Conservation (phyloP, 2,329 filamentous ascomycete species). For the Trichoderma oligosporum region DNA sequence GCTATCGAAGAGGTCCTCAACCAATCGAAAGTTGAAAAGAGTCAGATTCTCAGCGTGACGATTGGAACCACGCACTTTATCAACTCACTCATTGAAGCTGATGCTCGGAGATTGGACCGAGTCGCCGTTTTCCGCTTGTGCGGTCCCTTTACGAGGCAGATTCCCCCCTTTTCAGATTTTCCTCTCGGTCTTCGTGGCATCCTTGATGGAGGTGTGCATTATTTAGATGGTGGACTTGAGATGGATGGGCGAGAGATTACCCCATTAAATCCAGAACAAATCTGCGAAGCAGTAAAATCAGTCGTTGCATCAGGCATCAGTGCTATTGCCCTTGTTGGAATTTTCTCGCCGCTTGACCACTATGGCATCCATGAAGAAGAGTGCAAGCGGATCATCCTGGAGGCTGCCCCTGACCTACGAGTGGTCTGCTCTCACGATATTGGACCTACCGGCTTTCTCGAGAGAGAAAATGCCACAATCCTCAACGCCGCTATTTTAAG, state of each 20-base stretch:
- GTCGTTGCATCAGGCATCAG: slow-evolving; percentile 37
- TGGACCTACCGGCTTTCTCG: slow-evolving; percentile 42
- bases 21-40: slow-evolving; percentile 36
- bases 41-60: slow-evolving; percentile 43
- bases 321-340: slow-evolving; percentile 41
- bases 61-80: slow-evolving; percentile 51
- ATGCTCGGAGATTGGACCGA: slow-evolving; percentile 39
- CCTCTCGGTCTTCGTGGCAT: slow-evolving; percentile 39
- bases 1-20: slow-evolving; percentile 44
- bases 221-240: slow-evolving; percentile 45
- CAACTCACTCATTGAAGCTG: slow-evolving; percentile 46
- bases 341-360: slow-evolving; percentile 46
- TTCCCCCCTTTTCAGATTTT: slow-evolving; percentile 46
- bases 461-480: slow-evolving; percentile 52
- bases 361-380: slow-evolving; percentile 39
- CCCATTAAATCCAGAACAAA: slow-evolving; percentile 36
- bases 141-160: slow-evolving; percentile 42
- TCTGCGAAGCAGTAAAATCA: slow-evolving; percentile 32
- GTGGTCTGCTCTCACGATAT: slow-evolving; percentile 44
- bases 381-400: slow-evolving; percentile 36
- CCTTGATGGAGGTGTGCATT: slow-evolving; percentile 40
- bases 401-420: slow-evolving; percentile 33
- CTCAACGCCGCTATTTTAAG: slow-evolving; percentile 51
- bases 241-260: slow-evolving; percentile 47
- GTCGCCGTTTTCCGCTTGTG: slow-evolving; percentile 47